phyloP scores from a whole-genome alignment of 2,329 filamentous ascomycete genomes.

The Raffaelea albimanens region DNA sequence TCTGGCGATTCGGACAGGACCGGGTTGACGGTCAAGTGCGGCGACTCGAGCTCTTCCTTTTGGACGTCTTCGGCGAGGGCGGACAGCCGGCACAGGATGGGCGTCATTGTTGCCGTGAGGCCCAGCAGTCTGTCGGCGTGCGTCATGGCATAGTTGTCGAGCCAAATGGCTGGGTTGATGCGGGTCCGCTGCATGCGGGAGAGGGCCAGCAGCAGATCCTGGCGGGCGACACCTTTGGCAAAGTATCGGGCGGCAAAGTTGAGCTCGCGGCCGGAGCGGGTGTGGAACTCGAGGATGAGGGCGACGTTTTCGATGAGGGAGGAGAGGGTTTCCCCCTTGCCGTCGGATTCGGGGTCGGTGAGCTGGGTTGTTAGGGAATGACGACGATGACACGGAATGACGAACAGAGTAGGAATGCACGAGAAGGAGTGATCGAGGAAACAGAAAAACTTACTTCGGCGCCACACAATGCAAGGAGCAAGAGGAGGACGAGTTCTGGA shows the following conservation, averaged over 20 bases:
- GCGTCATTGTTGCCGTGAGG: conserved; percentile 8
- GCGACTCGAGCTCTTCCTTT: too few species aligned
- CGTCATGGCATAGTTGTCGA: conserved; percentile 9
- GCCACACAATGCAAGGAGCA: conserved; percentile 10
- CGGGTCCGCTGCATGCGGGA: conserved; percentile 10
- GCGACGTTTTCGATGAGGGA: conserved; percentile 12
- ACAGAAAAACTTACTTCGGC: conserved; percentile 12
- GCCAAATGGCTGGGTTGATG: conserved; percentile 10
- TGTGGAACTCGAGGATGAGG: conserved; percentile 9
- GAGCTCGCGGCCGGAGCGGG: conserved; percentile 5
- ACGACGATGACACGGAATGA: neutral
- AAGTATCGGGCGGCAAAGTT: conserved; percentile 10
- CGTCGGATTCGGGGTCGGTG: conserved; percentile 10
- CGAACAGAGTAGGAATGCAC: neutral
- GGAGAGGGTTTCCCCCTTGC: conserved; percentile 8
- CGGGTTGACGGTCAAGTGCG: neutral
- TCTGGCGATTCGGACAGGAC: conserved; percentile 5
- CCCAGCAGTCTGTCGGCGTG: conserved; percentile 12
- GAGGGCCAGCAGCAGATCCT: conserved; percentile 10
- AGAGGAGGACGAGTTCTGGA: conserved; percentile 9
- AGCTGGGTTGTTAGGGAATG: conserved; percentile 2
- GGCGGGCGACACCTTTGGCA: conserved; percentile 11
- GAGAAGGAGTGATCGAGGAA: neutral
- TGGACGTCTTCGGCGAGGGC: conserved; percentile 12
- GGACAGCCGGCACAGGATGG: conserved; percentile 8